Evolutionary conservation across 2,329 filamentous ascomycete species (phyloP), one percentile per base, ranked within the genome.

Genomic region (Orbilia ellipsospora): DNA sequence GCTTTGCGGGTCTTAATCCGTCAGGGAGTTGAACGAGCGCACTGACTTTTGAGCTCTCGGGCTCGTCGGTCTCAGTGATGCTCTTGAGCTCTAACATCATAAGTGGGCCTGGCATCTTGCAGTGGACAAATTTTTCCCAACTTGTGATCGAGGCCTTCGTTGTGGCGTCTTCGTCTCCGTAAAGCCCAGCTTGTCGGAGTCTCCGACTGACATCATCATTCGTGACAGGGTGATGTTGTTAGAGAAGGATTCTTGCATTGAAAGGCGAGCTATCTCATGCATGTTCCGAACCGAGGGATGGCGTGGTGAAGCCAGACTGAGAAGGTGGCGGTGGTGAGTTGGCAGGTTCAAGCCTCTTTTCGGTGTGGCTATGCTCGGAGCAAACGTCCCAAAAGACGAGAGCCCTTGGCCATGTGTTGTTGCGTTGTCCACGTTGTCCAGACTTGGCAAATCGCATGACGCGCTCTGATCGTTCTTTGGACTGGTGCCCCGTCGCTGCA

Each of bases 141-240:
- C 31, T 36, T 7, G 31, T 36, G 31, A 36, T 36, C 31, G 31
- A 36, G 31, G 31, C 5, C 31, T 7, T 7, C 31, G 31, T 6
- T 36, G 31, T 36, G 31, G 31, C 31, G 31, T 36, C 31, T 10
- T 36, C 31, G 31, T 36, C 31, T 36, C 63, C 63, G 63, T 63
- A 68, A 61, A 44, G 1, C 44, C 69, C 51, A 60, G 42, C 31
- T 56, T 67, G 16, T 64, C 70, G 70, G 70, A 54, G 63, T 68
- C 18, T 13, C 70, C 70, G 70, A 52, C 52, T 73, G 56, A 73
- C 69, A 73, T 73, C 69, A 57, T 61, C 44, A 45, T 69, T 26
- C 55, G 45, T 72, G 26, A n/a, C 20, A 51, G 23, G 4, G 8
- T 36, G 10, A 28, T 54, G 36, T 55, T 54, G 56, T 56, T 51